phyloP scores from a whole-genome alignment of 1,284 basidiomycete genomes.

The Afroboletus lepidellus region DNA sequence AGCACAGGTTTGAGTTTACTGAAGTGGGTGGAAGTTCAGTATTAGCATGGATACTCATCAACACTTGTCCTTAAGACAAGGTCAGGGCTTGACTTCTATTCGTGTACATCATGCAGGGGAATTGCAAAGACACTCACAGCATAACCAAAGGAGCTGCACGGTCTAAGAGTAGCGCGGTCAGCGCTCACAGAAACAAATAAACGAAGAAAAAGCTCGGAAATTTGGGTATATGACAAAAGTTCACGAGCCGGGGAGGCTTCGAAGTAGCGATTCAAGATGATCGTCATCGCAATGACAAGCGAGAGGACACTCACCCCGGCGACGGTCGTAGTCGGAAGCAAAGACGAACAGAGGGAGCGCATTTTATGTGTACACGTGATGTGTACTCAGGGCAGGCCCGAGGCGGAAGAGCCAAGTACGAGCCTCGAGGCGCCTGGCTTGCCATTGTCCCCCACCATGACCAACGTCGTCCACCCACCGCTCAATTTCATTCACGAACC shows the following conservation, averaged over 20 bases:
- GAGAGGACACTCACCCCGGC: slow-evolving; percentile 24
- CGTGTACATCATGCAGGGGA: slow-evolving; percentile 53
- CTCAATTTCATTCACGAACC: slow-evolving; percentile 63
- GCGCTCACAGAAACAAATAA: slow-evolving; percentile 4
- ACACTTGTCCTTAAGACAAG: slow-evolving; percentile 64
- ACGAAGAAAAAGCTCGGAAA: slow-evolving; percentile 60
- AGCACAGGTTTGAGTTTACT: slow-evolving; percentile 17
- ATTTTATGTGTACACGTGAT: slow-evolving; percentile 33
- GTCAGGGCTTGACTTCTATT: slow-evolving; percentile 89
- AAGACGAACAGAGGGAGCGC: slow-evolving; percentile 17
- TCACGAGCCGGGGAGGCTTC: slow-evolving; percentile 67
- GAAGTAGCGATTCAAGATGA: slow-evolving; percentile 80
- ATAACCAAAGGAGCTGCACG: neutral
- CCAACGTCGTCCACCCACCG: slow-evolving; percentile 66
- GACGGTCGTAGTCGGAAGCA: slow-evolving; percentile 22
- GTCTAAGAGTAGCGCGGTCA: slow-evolving; percentile 7
- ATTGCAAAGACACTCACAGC: slow-evolving; percentile 41
- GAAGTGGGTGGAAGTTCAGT: slow-evolving; percentile 41
- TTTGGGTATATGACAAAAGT: slow-evolving; percentile 76
- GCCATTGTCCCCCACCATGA: slow-evolving; percentile 49
- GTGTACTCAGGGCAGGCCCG: slow-evolving; percentile 25
- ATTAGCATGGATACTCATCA: slow-evolving; percentile 86
- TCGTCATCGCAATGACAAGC: slow-evolving; percentile 49
- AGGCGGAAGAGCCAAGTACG: neutral
- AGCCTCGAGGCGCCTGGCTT: slow-evolving; percentile 21